Base-by-base conservation (phyloP, 129 eudicot species). In the Arctium minus region DNA sequence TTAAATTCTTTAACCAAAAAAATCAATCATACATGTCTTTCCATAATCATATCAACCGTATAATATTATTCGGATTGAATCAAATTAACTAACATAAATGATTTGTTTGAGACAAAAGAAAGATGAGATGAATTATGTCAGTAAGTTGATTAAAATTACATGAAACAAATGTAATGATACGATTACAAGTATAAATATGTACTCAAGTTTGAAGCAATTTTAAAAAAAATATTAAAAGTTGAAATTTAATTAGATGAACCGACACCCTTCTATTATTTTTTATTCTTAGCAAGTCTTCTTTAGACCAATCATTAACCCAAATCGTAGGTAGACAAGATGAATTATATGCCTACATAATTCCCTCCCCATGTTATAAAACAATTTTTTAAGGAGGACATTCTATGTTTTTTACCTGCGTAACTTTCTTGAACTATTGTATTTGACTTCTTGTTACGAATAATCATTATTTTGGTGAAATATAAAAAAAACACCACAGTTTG, bases 221-320 rank as follows among this genome's bases (percentile, higher is more conserved):
- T 73, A n/a, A 37, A 65, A 56, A 37, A 72, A 8, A 38, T 65
- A 65, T 65, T 18, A 65, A 65, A 65, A 65, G 4, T 9, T 65
- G n/a, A 65, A 6, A 7, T 65, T 65, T 8, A 65, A 22, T 65
- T 65, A 42, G 50, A 84, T 84, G 8, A 84, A 79, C 83, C 80
- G 80, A 73, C 83, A 79, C 80, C 76, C 38, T 42, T 37, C 6
- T 32, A 36, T 13, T 27, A 18, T 29, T 64, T 65, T 72, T 33
- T 79, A 44, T 62, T 73, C 13, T 3, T 30, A 37, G 12, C 32
- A 83, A 64, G 87, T 79, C 79, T 44, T 64, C 68, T 65, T 18
- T 44, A 79, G 72, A 84, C 64, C 80, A 79, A 84, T 84, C 80
- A 84, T 84, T 84, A 79, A 65, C 69, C 80, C 79, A 79, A 39